Evolutionary conservation across 2,329 filamentous ascomycete genomes (phyloP).

Genomic region (Xylaria sp.): DNA sequence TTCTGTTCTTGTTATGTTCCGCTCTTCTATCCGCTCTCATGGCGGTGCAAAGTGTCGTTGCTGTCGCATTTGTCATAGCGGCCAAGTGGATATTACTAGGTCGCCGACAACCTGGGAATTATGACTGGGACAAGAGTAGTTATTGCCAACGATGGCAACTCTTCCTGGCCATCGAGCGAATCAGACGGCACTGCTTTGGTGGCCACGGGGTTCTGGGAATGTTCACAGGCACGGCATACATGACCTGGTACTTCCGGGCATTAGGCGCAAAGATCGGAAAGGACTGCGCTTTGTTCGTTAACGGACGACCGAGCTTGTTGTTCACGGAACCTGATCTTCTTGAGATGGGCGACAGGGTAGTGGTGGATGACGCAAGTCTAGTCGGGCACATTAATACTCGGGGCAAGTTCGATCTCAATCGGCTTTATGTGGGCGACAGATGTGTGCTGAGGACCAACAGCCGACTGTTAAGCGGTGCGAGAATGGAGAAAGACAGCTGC

Average conservation of each 20-base stretch:
- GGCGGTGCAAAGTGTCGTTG: conserved; percentile 56
- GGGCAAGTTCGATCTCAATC: conserved; percentile 66
- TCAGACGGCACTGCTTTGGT: conserved; percentile 62
- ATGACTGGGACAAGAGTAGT: conserved; percentile 66
- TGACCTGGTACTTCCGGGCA: conserved; percentile 63
- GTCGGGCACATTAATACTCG: conserved; percentile 68
- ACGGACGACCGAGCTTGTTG: conserved; percentile 62
- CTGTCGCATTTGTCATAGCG: conserved; percentile 56
- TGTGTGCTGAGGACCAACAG: conserved; percentile 64
- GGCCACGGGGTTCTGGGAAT: conserved; percentile 63
- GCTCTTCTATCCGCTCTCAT: conserved; percentile 57
- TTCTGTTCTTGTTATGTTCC: conserved; percentile 56
- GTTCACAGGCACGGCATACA: conserved; percentile 64
- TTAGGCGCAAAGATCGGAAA: conserved; percentile 65
- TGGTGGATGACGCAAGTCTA: conserved; percentile 66
- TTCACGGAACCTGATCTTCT: conserved; percentile 69
- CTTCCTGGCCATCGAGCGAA: conserved; percentile 62
- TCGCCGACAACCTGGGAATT: conserved; percentile 61
- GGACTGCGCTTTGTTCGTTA: conserved; percentile 66
- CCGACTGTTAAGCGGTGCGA: conserved; percentile 63
- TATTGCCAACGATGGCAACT: conserved; percentile 70
- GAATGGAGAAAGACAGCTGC: conserved; percentile 63
- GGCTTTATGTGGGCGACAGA: conserved; percentile 60
- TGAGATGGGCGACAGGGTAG: conserved; percentile 63
- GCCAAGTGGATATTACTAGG: conserved; percentile 65